phyloP scores from a whole-genome alignment of 768 basidiomycete species.

The Exidia glandulosa region DNA sequence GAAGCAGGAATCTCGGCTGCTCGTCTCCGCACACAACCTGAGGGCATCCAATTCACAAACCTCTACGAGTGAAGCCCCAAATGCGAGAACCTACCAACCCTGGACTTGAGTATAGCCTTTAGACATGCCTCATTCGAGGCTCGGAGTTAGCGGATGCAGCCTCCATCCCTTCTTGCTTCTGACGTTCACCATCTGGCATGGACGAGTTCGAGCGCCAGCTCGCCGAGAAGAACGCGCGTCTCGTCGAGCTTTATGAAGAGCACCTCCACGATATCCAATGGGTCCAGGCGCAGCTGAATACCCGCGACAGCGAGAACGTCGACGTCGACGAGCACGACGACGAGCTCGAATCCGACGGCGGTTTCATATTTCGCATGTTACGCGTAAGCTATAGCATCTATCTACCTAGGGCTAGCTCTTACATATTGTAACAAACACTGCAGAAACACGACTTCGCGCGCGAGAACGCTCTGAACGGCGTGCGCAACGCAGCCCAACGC shows the following conservation, averaged over 20 bases:
- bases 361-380: neutral
- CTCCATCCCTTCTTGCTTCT: too few relatives aligned
- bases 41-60: too few relatives aligned
- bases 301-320: too few relatives aligned
- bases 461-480: conserved; percentile 50
- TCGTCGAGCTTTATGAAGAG: neutral
- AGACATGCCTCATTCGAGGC: too few relatives aligned
- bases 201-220: neutral
- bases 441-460: conserved; percentile 60
- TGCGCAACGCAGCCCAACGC: conserved; percentile 46
- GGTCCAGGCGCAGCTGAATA: neutral
- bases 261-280: neutral
- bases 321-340: neutral
- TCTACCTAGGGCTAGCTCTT: neutral
- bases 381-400: neutral
- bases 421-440: neutral
- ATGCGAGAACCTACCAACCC: too few relatives aligned
- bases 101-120: too few relatives aligned
- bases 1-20: too few relatives aligned
- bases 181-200: too few relatives aligned
- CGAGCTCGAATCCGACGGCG: neutral
- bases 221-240: neutral
- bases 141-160: too few relatives aligned
- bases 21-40: too few relatives aligned
- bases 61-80: too few relatives aligned